These are phyloP conservation scores for Diaporthe sp. DNA, from an alignment of 2,329 filamentous ascomycete species.

Conservation along the genomic window DNA sequence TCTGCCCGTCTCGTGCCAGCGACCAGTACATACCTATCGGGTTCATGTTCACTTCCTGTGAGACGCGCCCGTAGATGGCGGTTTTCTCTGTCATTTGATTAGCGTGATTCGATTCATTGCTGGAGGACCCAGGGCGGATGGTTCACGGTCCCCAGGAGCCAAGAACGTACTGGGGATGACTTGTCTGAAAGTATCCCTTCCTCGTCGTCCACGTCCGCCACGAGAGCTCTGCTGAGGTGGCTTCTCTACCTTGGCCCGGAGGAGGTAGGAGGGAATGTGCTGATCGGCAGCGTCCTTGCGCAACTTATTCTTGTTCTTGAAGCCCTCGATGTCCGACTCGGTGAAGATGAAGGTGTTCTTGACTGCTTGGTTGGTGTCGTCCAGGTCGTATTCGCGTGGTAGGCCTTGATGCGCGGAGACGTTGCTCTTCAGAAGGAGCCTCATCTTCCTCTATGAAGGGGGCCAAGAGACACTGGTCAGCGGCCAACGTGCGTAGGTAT, in stretches of 20 bases:
- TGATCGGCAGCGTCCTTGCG: slow-evolving; percentile 69
- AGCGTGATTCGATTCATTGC: slow-evolving; percentile 8
- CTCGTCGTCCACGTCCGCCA: slow-evolving; percentile 44
- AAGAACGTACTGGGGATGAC: slow-evolving; percentile 79
- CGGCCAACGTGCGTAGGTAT: not conserved
- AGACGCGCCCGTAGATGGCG: slow-evolving; percentile 48
- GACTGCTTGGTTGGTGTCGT: slow-evolving; percentile 75
- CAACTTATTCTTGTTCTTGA: slow-evolving; percentile 70
- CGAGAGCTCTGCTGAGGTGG: slow-evolving; percentile 54
- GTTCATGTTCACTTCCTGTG: slow-evolving; percentile 54
- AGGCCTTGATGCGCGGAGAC: slow-evolving; percentile 78
- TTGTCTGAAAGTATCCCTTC: slow-evolving; percentile 73
- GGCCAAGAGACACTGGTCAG: not conserved
- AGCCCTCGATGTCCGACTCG: slow-evolving; percentile 91
- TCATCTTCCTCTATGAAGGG: slow-evolving; percentile 57
- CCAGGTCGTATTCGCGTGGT: slow-evolving; percentile 90
- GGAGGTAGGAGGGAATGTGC: slow-evolving; percentile 71
- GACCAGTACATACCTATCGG: slow-evolving; percentile 36
- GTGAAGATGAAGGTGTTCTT: slow-evolving; percentile 93
- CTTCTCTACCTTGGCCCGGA: slow-evolving; percentile 63
- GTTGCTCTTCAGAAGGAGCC: slow-evolving; percentile 78
- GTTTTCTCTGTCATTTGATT: slow-evolving; percentile 38
- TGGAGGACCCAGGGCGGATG: not conserved
- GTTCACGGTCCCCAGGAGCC: not conserved
- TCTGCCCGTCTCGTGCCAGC: not conserved